phyloP scores from a whole-genome alignment of 1,284 basidiomycete genomes.

The Taiwanofungus camphoratus region DNA sequence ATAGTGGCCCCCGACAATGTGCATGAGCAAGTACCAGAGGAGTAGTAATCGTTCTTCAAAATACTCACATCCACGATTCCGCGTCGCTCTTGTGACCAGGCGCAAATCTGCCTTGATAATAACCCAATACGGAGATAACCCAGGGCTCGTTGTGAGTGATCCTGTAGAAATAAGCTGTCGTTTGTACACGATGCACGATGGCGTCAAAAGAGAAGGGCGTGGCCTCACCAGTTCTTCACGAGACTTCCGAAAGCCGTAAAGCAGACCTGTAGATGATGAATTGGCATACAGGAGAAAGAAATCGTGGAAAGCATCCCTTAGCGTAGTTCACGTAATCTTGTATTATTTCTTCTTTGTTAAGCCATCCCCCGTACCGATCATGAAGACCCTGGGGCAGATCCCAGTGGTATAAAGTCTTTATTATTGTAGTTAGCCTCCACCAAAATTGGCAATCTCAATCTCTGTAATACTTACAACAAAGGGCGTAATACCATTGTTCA shows the following conservation, averaged over 20 bases:
- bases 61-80: slow-evolving; percentile 67
- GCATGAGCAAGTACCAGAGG: too few relatives aligned
- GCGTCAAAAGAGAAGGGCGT: not conserved
- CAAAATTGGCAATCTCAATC: not conserved
- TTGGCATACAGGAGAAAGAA: not conserved
- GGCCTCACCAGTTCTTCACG: slow-evolving; percentile 61
- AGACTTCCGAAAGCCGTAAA: slow-evolving; percentile 69
- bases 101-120: slow-evolving; percentile 57
- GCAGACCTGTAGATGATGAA: slow-evolving; percentile 37
- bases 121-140: slow-evolving; percentile 62
- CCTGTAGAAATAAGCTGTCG: too few relatives aligned
- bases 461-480: slow-evolving; percentile 56
- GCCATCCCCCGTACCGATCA: slow-evolving; percentile 70
- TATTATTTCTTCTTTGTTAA: slow-evolving; percentile 57
- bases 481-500: slow-evolving; percentile 56
- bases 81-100: slow-evolving; percentile 63
- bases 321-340: slow-evolving; percentile 65
- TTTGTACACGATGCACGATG: too few relatives aligned
- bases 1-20: not conserved
- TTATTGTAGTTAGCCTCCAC: not conserved
- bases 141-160: slow-evolving; percentile 72
- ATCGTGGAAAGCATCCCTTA: slow-evolving; percentile 27
- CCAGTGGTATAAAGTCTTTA: slow-evolving; percentile 73
- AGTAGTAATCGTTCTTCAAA: too few relatives aligned
- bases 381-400: slow-evolving; percentile 68